Base-by-base conservation (phyloP, 177 flowering plant genomes). In the Tripterygium wilfordii region DNA sequence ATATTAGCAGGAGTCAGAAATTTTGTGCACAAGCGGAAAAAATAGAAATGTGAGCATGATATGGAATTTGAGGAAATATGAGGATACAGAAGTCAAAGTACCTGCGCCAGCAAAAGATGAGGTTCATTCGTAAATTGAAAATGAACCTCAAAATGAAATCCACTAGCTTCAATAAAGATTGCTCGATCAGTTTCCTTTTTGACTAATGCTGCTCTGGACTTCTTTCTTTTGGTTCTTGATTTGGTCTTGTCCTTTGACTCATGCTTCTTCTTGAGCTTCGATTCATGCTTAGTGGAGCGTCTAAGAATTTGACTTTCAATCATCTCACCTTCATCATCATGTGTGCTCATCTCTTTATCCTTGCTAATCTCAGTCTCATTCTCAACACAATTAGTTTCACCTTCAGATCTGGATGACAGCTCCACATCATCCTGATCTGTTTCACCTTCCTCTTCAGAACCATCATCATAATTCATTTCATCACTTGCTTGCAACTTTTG, bases 391-490 rank as follows among this genome's bases (percentile, higher is more conserved):
- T 74, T 79, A 58, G 36, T 43, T 43, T 75, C 80, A 33, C 57
- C 64, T 41, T 63, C 79, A 53, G 37, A 45, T 32, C 67, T 75
- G 30, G 33, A 19, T 12, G 20, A 16, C 5, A 2, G 17, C n/a
- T 40, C 25, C 2, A n/a, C n/a, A n/a, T n/a, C 43, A 10, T 1
- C 2, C 42, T n/a, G 66, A 46, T 15, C n/a, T n/a, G 46, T 26
- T 0, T 62, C 74, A 5, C 30, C 68, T 18, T 63, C 87, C 43
- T 55, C 74, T 29, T 61, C 96, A 27, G 62, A 63, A 44, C 42
- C 76, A 51, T 85, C 96, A 23, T 75, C 90, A 57, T 90, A 85
- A 44, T 90, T 96, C 58, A 76, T 60, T 63, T 89, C 96, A 76
- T 90, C 95, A 15, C 56, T 60, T 39, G 67, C 63, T 64, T 81